These are phyloP conservation scores for Auricularia cornea DNA, from an alignment of 768 basidiomycete genomes.

Conservation along the genomic window DNA sequence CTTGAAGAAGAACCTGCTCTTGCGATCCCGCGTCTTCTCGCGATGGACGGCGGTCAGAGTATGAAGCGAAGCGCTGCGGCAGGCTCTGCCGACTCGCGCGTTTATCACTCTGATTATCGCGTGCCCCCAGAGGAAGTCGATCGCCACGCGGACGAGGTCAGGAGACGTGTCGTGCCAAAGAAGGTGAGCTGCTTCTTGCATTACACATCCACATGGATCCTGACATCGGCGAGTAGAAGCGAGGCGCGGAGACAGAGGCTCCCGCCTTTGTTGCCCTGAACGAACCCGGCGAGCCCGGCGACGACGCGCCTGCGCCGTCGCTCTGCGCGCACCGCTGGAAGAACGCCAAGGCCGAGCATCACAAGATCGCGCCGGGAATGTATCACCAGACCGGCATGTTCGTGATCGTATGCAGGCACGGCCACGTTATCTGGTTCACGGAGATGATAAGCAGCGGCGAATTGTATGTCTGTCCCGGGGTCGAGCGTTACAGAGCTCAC, in stretches of 20 bases:
- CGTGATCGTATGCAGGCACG: constrained; percentile 6
- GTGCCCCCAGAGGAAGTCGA: not conserved
- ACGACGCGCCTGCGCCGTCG: not conserved
- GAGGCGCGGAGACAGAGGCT: not conserved
- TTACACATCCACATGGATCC: not conserved
- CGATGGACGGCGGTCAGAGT: not conserved
- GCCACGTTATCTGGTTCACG: not conserved
- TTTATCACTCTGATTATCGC: not conserved
- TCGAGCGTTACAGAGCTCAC: not conserved
- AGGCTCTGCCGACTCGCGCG: not conserved
- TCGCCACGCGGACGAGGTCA: not conserved
- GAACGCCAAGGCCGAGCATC: constrained; percentile 12
- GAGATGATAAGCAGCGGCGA: constrained; percentile 10
- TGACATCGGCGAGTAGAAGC: not conserved
- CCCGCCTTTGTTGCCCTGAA: not conserved
- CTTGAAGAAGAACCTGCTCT: not conserved
- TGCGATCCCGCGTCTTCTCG: not conserved
- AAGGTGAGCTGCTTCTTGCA: not conserved
- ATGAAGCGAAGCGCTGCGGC: not conserved
- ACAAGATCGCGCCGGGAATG: not conserved
- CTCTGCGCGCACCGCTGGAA: constrained; percentile 16
- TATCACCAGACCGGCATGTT: constrained; percentile 7
- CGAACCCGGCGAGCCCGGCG: not conserved
- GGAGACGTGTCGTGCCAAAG: not conserved
- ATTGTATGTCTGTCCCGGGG: not conserved